Conservation (phyloP, 805 yeast species). For the Blastobotrys terrestris region DNA sequence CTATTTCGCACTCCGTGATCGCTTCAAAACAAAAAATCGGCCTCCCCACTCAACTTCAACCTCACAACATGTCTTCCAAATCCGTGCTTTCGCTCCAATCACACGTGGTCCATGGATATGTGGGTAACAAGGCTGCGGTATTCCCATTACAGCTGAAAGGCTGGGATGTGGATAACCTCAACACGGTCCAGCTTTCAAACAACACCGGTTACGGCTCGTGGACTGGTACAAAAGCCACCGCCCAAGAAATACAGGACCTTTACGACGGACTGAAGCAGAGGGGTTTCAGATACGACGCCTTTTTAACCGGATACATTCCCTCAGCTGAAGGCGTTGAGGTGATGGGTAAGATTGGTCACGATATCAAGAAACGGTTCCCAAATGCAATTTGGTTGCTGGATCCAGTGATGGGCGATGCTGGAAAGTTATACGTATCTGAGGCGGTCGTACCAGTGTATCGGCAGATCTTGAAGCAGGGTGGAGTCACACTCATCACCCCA, state of each 20-base stretch:
- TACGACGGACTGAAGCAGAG: slow-evolving; percentile 50
- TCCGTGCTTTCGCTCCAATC: slow-evolving; percentile 60
- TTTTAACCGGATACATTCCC: slow-evolving; percentile 79
- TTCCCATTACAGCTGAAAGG: slow-evolving; percentile 82
- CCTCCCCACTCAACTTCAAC: background rate
- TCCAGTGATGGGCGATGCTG: slow-evolving; percentile 92
- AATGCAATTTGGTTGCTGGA: slow-evolving; percentile 59
- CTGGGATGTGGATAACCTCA: slow-evolving; percentile 89
- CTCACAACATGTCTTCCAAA: background rate
- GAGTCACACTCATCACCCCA: slow-evolving; percentile 76
- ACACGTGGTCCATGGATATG: slow-evolving; percentile 94
- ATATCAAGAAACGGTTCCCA: slow-evolving; percentile 28
- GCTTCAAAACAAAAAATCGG: background rate
- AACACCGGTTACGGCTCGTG: slow-evolving; percentile 83
- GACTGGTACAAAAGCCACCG: slow-evolving; percentile 48
- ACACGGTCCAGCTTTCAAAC: slow-evolving; percentile 84
- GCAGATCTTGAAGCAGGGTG: slow-evolving; percentile 37
- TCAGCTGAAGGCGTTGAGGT: slow-evolving; percentile 47
- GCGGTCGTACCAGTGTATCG: slow-evolving; percentile 56
- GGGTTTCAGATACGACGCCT: slow-evolving; percentile 50
- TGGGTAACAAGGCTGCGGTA: slow-evolving; percentile 86
- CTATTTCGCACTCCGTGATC: no score
- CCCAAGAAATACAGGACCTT: slow-evolving; percentile 43
- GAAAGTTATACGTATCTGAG: slow-evolving; percentile 61
- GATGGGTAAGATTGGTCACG: slow-evolving; percentile 39